Conservation (phyloP, 371 early-diverging fungal genomes). For the Mortierella sp. region DNA sequence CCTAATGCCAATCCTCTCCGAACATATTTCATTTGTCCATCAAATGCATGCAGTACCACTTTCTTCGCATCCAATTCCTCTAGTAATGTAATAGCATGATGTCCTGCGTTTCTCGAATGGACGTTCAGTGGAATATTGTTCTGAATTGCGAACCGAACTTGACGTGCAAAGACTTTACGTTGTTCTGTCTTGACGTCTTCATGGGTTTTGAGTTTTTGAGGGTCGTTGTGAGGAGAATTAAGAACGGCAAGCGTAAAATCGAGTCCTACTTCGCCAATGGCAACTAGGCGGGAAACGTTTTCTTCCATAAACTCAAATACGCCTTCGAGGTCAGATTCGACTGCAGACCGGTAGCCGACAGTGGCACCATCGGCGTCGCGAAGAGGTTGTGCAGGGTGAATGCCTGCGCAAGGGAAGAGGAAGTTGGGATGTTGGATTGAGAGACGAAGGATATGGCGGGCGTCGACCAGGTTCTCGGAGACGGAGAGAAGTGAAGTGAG, state of each 20-base stretch:
- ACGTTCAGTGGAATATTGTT: constrained; percentile 73
- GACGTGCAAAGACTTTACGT: constrained; percentile 65
- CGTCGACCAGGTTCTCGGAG: constrained; percentile 62
- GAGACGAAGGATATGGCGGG: constrained; percentile 57
- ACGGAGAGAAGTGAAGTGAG: constrained; percentile 60
- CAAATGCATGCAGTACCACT: constrained; percentile 78
- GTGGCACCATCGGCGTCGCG: constrained; percentile 50
- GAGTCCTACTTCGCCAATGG: constrained; percentile 75
- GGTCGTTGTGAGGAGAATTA: constrained; percentile 35
- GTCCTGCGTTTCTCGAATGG: constrained; percentile 80
- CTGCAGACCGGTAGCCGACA: constrained; percentile 56
- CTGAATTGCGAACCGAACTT: constrained; percentile 65
- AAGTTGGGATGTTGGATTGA: constrained; percentile 57
- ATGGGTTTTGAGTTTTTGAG: constrained; percentile 32
- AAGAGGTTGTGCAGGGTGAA: constrained; percentile 63
- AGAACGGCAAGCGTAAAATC: constrained; percentile 78
- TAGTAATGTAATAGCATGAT: constrained; percentile 72
- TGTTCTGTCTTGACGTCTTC: constrained; percentile 67
- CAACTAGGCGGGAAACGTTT: constrained; percentile 51
- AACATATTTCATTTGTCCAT: constrained; percentile 70
- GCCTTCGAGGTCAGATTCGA: constrained; percentile 55
- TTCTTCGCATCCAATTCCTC: constrained; percentile 63
- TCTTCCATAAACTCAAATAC: constrained; percentile 59
- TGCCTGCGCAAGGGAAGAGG: constrained; percentile 60
- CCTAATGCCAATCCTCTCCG: constrained; percentile 62